A percentile compares a stretch with the other conserved stretches of the same genome.
phyloP scores from a whole-genome alignment of 2,329 filamentous ascomycete genomes.

The Lachnellula suecica region DNA sequence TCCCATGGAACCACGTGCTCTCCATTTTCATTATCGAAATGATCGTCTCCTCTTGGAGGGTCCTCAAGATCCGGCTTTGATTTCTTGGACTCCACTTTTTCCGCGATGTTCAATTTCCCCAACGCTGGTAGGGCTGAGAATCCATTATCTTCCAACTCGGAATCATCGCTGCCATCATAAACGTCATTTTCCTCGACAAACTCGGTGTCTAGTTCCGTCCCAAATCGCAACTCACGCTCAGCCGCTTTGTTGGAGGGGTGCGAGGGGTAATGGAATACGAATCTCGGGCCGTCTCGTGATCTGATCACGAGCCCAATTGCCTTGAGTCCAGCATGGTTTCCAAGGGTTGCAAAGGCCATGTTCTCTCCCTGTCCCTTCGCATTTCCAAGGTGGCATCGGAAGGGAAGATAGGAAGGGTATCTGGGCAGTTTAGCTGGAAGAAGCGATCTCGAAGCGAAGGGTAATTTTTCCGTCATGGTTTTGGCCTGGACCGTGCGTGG shows the following conservation, averaged over 20 bases:
- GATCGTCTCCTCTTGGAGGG: slow-evolving; percentile 32
- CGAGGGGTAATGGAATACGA: slow-evolving; percentile 87
- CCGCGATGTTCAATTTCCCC: slow-evolving; percentile 22
- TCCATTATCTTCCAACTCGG: slow-evolving; percentile 50
- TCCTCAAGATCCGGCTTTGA: slow-evolving; percentile 24
- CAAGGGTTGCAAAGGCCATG: slow-evolving; percentile 9
- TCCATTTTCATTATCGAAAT: slow-evolving; percentile 54
- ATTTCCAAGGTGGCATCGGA: neutral
- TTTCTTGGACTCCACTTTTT: slow-evolving; percentile 13
- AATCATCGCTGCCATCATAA: slow-evolving; percentile 35
- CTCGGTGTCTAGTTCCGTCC: slow-evolving; percentile 33
- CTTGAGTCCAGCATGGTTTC: slow-evolving; percentile 48
- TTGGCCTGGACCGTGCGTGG: neutral
- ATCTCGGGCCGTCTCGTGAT: slow-evolving; percentile 74
- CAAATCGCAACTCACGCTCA: slow-evolving; percentile 25
- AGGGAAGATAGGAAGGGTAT: neutral
- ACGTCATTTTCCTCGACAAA: slow-evolving; percentile 21
- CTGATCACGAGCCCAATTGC: slow-evolving; percentile 38
- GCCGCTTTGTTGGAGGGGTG: slow-evolving; percentile 41
- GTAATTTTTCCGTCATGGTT: neutral
- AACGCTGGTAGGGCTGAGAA: slow-evolving; percentile 36
- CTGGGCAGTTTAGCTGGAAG: neutral
- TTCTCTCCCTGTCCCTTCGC: slow-evolving; percentile 2
- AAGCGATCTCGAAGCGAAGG: neutral
- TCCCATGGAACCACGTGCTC: slow-evolving; percentile 67